Percentiles rank a stretch among this genome's conserved stretches.
phyloP scores from a whole-genome alignment of 2,329 filamentous ascomycete species.

The Alternaria sp. region DNA sequence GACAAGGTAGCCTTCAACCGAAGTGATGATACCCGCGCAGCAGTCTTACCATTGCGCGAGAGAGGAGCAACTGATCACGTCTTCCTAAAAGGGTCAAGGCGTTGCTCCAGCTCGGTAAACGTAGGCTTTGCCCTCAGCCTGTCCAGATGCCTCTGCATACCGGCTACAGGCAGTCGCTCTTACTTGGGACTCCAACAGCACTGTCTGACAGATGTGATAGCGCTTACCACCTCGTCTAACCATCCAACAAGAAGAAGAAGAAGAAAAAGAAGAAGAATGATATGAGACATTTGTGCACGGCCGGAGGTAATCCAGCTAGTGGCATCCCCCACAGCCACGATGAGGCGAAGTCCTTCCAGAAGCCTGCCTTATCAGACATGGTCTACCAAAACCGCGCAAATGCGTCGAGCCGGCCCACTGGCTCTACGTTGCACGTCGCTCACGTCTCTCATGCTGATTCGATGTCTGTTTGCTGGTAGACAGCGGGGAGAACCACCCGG shows the following conservation, averaged over 20 bases:
- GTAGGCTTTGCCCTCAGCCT: slow-evolving; percentile 19
- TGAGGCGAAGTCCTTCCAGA: slow-evolving; percentile 29
- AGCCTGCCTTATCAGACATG: slow-evolving; percentile 19
- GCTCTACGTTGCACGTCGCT: slow-evolving; percentile 18
- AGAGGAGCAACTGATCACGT: background rate
- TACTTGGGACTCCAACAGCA: background rate
- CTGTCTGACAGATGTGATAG: background rate
- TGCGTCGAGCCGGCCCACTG: slow-evolving; percentile 20
- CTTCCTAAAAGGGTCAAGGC: slow-evolving; percentile 11
- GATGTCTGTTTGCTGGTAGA: slow-evolving; percentile 12
- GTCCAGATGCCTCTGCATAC: background rate
- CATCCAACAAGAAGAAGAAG: background rate
- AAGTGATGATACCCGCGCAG: slow-evolving; percentile 11
- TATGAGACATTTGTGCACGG: slow-evolving; percentile 3
- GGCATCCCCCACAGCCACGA: slow-evolving; percentile 28
- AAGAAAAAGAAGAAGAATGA: background rate
- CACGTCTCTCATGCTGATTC: slow-evolving; percentile 25
- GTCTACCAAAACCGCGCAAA: slow-evolving; percentile 22
- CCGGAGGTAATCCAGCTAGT: slow-evolving; percentile 13
- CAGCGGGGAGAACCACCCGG: slow-evolving; percentile 19
- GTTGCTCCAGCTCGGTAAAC: slow-evolving; percentile 20
- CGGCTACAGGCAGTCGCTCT: slow-evolving; percentile 6
- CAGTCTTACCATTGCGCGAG: slow-evolving; percentile 1
- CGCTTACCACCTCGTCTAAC: background rate
- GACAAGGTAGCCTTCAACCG: slow-evolving; percentile 13